A percentile compares a stretch with the other conserved stretches of the same genome.
phyloP scores from a whole-genome alignment of 108 stramenopile species.

The Cyclostephanos tholiformis region DNA sequence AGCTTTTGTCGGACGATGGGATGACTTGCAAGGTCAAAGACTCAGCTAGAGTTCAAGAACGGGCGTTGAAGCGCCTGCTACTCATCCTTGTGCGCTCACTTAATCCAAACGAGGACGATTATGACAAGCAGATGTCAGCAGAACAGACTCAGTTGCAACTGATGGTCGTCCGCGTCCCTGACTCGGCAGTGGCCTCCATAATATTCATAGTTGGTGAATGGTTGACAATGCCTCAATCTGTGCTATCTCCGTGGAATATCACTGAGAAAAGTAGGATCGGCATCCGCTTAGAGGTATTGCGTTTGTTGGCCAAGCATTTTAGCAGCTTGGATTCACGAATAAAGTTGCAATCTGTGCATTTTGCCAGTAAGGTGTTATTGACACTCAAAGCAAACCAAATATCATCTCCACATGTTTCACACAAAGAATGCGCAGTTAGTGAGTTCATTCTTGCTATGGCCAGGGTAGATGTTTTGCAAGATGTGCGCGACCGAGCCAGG shows the following conservation, averaged over 20 bases:
- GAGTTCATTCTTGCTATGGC: constrained; percentile 95
- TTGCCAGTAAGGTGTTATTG: constrained; percentile 85
- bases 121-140: constrained; percentile 35
- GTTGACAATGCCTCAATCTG: constrained; percentile 37
- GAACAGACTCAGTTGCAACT: constrained; percentile 33
- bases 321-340: constrained; percentile 61
- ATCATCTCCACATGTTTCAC: constrained; percentile 9
- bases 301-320: constrained; percentile 84
- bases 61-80: constrained; percentile 64
- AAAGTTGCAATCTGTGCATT: constrained; percentile 93
- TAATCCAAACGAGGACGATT: constrained; percentile 42
- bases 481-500: constrained; percentile 95
- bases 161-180: constrained; percentile 54
- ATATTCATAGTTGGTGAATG: constrained; percentile 84
- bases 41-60: constrained; percentile 64
- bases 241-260: constrained; percentile 23
- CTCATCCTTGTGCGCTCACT: constrained; percentile 72
- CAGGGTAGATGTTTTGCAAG: constrained; percentile 87
- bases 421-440: constrained; percentile 58
- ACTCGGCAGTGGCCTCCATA: constrained; percentile 63
- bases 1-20: constrained; percentile 56
- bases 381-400: constrained; percentile 27
- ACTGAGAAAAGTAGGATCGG: constrained; percentile 34
- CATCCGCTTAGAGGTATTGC: constrained; percentile 79
- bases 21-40: constrained; percentile 48